Percentiles rank a stretch among this genome's conserved stretches.
phyloP scores from a whole-genome alignment of 192 early-diverging fungal species.

The Haplosporangium gracile region DNA sequence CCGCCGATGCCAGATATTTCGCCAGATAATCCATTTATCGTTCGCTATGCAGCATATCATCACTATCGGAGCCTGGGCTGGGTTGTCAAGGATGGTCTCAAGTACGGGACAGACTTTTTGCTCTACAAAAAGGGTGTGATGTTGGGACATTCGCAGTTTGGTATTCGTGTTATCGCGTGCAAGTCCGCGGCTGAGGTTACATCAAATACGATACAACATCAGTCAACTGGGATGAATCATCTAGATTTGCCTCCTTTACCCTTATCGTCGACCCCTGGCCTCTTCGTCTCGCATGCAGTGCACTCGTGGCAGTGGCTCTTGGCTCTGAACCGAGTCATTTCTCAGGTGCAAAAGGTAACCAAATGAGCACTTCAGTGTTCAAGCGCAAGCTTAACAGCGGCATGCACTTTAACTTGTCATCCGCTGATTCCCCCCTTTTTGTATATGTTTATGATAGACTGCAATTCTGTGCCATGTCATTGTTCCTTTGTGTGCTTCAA shows the following conservation, averaged over 20 bases:
- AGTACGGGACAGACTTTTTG: constrained; percentile 87
- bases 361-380: background rate
- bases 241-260: background rate
- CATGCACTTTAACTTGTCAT: background rate
- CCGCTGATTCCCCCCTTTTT: background rate
- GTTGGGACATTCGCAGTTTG: constrained; percentile 70
- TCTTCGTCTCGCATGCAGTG: constrained; percentile 11
- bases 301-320: constrained; percentile 66
- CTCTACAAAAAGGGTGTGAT: constrained; percentile 70
- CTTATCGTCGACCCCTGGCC: constrained; percentile 29
- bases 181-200: background rate
- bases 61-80: constrained; percentile 86
- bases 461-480: constrained; percentile 62
- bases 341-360: constrained; percentile 69
- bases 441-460: constrained; percentile 30
- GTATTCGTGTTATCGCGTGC: constrained; percentile 14
- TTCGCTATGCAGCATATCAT: constrained; percentile 84
- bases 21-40: constrained; percentile 65
- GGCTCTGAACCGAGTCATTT: constrained; percentile 64
- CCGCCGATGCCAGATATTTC: background rate
- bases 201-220: constrained; percentile 6
- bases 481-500: constrained; percentile 31
- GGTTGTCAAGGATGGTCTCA: constrained; percentile 86
- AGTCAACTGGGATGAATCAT: constrained; percentile 20
- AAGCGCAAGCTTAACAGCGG: background rate